Evolutionary conservation across 352 stramenopile genomes (phyloP).

Genomic region (Hyaloperonospora arabidopsidis): DNA sequence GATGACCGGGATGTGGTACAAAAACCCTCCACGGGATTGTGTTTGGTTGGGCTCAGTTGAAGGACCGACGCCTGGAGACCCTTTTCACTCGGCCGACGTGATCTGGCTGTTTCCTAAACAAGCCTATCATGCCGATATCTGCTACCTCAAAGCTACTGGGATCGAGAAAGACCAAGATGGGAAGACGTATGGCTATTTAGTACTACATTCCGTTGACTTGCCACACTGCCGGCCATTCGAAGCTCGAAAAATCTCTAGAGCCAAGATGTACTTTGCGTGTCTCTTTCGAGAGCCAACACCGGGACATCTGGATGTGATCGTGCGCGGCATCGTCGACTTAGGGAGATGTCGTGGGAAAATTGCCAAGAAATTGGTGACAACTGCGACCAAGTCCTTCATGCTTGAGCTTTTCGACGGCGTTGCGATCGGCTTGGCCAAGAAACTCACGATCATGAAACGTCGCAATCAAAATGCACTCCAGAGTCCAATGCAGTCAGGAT

Average conservation of each 20-base stretch:
- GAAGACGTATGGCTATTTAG: conserved; percentile 35
- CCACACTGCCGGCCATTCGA: conserved; percentile 31
- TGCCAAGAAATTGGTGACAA: conserved; percentile 17
- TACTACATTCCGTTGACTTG: conserved; percentile 37
- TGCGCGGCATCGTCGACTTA: conserved; percentile 35
- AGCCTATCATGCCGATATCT: conserved; percentile 32
- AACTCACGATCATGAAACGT: conserved; percentile 34
- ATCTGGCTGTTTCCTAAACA: conserved; percentile 34
- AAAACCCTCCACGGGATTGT: conserved; percentile 30
- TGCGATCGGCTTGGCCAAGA: conserved; percentile 38
- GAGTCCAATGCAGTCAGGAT: conserved; percentile 10
- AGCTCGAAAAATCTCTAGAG: conserved; percentile 22
- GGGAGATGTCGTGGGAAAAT: conserved; percentile 19
- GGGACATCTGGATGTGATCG: conserved; percentile 30
- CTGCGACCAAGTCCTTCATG: conserved; percentile 29
- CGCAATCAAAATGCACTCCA: conserved; percentile 6
- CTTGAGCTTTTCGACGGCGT: conserved; percentile 29
- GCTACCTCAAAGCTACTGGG: conserved; percentile 37
- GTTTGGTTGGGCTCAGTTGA: conserved; percentile 35
- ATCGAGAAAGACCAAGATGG: conserved; percentile 26
- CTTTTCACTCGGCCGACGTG: conserved; percentile 36
- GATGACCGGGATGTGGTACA: conserved; percentile 32
- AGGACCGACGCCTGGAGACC: conserved; percentile 23
- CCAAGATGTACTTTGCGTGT: conserved; percentile 28
- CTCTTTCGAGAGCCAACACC: conserved; percentile 29